Conservation (phyloP, 257 asterid species). For the Solanum rostratum region DNA sequence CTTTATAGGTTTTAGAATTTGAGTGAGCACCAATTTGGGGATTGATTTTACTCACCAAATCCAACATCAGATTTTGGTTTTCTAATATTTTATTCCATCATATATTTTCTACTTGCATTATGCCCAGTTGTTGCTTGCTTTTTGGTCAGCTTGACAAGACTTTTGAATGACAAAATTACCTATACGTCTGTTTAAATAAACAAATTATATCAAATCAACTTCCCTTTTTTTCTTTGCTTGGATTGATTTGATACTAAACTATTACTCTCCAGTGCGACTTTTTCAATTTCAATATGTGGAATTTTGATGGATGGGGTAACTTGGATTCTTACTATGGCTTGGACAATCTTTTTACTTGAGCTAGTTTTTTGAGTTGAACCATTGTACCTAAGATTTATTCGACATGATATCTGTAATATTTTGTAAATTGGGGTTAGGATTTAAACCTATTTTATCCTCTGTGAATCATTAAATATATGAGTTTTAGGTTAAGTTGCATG, state of each 20-base stretch:
- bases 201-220: background rate
- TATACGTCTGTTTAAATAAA: background rate
- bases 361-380: background rate
- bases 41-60: slow-evolving; percentile 18
- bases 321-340: background rate
- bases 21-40: slow-evolving; percentile 16
- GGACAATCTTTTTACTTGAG: background rate
- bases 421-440: background rate
- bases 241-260: background rate
- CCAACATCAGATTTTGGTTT: slow-evolving; percentile 20
- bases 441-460: background rate
- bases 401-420: background rate
- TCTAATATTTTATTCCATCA: background rate
- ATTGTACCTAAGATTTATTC: background rate
- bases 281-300: too few relatives aligned
- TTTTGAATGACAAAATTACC: background rate
- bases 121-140: background rate
- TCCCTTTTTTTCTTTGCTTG: background rate
- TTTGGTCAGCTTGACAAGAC: background rate
- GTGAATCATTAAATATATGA: background rate
- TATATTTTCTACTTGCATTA: background rate
- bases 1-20: background rate
- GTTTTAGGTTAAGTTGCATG: background rate
- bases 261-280: too few relatives aligned
- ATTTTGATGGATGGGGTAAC: background rate